Percentiles rank a stretch among this genome's conserved stretches.
Conservation (phyloP, 352 stramenopile genomes). For the Globisporangium emineosum region DNA sequence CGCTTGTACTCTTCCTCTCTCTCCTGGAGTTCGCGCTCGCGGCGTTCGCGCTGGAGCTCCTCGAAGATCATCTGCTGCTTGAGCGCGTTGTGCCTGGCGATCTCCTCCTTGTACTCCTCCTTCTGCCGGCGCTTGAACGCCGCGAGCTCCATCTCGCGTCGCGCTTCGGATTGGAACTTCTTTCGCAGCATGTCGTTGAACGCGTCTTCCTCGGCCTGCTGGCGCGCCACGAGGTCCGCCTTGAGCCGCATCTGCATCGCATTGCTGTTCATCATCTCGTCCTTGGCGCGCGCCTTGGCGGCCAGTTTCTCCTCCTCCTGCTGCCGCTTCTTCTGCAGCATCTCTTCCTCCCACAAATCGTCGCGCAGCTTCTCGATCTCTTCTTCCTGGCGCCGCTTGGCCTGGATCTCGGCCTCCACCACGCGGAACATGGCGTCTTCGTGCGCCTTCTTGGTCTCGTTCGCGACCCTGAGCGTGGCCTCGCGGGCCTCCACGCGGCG, state of each 20-base stretch:
- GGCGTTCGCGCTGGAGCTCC: constrained; percentile 75
- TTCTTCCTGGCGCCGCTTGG: constrained; percentile 77
- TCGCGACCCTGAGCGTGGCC: constrained; percentile 50
- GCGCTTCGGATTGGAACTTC: constrained; percentile 61
- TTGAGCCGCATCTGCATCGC: constrained; percentile 59
- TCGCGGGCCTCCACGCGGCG: constrained; percentile 47
- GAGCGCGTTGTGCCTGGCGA: constrained; percentile 46
- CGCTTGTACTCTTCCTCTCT: constrained; percentile 80
- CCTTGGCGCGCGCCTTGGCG: constrained; percentile 69
- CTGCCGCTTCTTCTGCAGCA: constrained; percentile 66
- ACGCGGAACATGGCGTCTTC: constrained; percentile 69
- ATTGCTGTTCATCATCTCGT: constrained; percentile 88
- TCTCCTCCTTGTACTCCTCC: constrained; percentile 66
- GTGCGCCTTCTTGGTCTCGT: constrained; percentile 60
- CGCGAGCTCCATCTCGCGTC: constrained; percentile 61
- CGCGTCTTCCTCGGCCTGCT: constrained; percentile 61
- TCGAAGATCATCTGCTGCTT: constrained; percentile 76
- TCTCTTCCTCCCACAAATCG: constrained; percentile 92
- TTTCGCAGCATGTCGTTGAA: constrained; percentile 67
- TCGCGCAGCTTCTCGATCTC: constrained; percentile 86
- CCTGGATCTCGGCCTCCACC: constrained; percentile 84
- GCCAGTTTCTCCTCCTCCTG: constrained; percentile 70
- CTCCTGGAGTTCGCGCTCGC: constrained; percentile 56
- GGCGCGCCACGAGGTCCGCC: constrained; percentile 46
- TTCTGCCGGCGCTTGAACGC: constrained; percentile 57